Evolutionary conservation across 2,329 filamentous ascomycete genomes (phyloP), one percentile per base, ranked within the genome.

Genomic region (Curvularia hawaiiensis): DNA sequence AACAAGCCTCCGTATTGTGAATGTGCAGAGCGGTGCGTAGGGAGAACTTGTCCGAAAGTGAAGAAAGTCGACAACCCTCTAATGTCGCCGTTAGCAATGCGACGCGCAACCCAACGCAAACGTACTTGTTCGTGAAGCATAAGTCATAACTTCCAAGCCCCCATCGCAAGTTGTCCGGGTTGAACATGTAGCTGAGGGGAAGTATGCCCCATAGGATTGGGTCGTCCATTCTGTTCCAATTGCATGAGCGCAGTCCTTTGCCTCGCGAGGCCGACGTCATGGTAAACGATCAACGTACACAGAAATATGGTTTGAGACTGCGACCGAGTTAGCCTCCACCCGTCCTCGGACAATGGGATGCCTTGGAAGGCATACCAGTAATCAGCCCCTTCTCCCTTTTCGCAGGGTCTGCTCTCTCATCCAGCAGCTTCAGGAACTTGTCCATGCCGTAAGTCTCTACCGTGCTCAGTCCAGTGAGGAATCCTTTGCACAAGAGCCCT

Each of bases 71-170:
- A 86, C 4, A 89, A 78, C 39, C 85, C 73, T 72, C 91, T 94
- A 66, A 16, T 35, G 22, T 20, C 20, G 4, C 18, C 56, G 56
- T 70, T 41, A 71, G 66, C 16, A n/a, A 28, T 35, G 52, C 40
- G 35, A 55, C 50, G 47, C 28, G 24, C 16, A 12, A 2, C n/a
- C 3, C 1, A 11, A 31, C 24, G 31, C 31, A 18, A 12, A 66
- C 81, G 60, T 79, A 95, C 91, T 86, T 88, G 73, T 91, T 94
- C 69, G 88, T 89, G 77, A 96, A 99, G 79, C 93, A 97, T 59
- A 99, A 93, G 76, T 99, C 95, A 75, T 97, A 91, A 69, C 92
- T 96, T 24, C 91, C 95, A 53, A 99, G 84, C 10, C 89, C 87
- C 92, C 93, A 98, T 74, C 95, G 87, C 70, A 92, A 83, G 72